phyloP scores from a whole-genome alignment of 129 eudicot genomes.

The Heracleum sosnowskyi region DNA sequence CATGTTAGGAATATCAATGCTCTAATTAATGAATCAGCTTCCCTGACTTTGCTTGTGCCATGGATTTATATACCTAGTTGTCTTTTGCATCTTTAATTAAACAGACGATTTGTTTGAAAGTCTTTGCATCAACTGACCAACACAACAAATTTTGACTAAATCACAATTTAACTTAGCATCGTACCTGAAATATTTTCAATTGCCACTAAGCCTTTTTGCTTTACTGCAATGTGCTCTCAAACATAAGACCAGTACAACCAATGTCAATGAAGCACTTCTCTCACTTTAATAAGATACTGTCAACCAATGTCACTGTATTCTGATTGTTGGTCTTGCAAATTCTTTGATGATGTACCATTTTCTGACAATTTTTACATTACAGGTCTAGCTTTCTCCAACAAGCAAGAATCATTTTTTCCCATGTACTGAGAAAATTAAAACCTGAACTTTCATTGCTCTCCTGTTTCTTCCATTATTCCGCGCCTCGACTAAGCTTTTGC shows the following conservation, averaged over 20 bases:
- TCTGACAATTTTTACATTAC: not conserved
- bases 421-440: not conserved
- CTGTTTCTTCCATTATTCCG: not conserved
- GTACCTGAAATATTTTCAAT: not conserved
- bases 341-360: not conserved
- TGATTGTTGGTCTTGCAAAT: not conserved
- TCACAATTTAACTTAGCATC: not conserved
- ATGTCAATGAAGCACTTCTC: not conserved
- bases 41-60: not conserved
- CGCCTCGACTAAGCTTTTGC: not conserved
- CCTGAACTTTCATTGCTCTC: not conserved
- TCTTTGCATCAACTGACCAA: not conserved
- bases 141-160: not conserved
- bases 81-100: not conserved
- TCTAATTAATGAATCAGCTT: too few relatives aligned
- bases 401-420: not conserved
- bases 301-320: not conserved
- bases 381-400: not conserved
- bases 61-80: not conserved
- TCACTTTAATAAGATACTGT: not conserved
- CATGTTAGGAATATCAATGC: too few relatives aligned
- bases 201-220: not conserved
- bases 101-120: not conserved
- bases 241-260: not conserved
- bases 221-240: not conserved